A percentile compares a stretch with the other conserved stretches of the same genome.
These are phyloP conservation scores for Penstemon barbatus DNA, from an alignment of 257 asterid species.

Conservation along the genomic window DNA sequence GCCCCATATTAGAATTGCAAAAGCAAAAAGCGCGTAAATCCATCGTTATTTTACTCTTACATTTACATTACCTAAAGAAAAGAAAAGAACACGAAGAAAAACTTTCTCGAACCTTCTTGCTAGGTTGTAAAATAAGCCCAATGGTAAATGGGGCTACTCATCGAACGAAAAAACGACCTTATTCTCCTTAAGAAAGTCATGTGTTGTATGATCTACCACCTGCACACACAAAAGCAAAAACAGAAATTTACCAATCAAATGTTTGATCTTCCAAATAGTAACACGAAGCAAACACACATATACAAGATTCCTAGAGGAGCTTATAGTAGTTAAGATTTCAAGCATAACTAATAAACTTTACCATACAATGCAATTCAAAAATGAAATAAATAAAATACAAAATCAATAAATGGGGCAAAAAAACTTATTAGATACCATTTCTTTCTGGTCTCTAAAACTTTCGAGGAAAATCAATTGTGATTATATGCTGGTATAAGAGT, in stretches of 20 bases:
- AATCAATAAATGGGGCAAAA: too few relatives aligned
- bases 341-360: background rate
- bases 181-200: slow-evolving; percentile 47
- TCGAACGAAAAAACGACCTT: slow-evolving; percentile 49
- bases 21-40: background rate
- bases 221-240: slow-evolving; percentile 29
- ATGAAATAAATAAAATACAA: too few relatives aligned
- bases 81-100: background rate
- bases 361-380: background rate
- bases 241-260: background rate
- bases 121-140: background rate
- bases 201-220: slow-evolving; percentile 83
- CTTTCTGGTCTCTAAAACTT: too few relatives aligned
- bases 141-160: slow-evolving; percentile 32
- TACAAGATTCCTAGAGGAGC: background rate
- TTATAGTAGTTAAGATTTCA: background rate
- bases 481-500: background rate
- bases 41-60: background rate
- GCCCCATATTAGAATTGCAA: background rate
- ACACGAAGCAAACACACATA: background rate
- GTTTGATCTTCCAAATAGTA: background rate
- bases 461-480: background rate
- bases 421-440: too few relatives aligned
- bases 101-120: background rate
- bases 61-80: background rate